Conservation (phyloP, 2,329 filamentous ascomycete species). For the Drechslerella stenobrocha region DNA sequence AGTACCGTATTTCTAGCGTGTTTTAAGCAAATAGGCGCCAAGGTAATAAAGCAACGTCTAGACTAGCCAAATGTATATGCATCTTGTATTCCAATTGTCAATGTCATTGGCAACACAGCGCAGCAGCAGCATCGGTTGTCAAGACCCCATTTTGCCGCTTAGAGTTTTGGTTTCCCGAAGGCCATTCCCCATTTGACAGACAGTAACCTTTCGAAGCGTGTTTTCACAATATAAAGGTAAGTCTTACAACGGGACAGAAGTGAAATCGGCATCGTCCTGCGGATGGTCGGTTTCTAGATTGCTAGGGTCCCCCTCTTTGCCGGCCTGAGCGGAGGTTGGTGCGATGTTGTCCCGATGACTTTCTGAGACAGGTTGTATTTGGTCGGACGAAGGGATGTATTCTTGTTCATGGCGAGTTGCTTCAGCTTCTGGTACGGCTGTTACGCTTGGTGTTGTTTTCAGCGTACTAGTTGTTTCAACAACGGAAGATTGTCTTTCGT, state of each 20-base stretch:
- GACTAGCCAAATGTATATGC: too few relatives aligned
- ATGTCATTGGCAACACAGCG: too few relatives aligned
- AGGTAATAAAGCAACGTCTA: too few relatives aligned
- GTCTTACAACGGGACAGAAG: conserved; percentile 35
- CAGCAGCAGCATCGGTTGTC: too few relatives aligned
- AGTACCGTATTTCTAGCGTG: too few relatives aligned
- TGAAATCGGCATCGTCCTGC: conserved; percentile 42
- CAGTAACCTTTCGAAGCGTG: too few relatives aligned
- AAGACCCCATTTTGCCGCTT: too few relatives aligned
- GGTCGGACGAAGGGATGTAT: not conserved
- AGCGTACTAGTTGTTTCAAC: conserved; percentile 5
- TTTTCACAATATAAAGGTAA: not conserved
- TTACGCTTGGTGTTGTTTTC: not conserved
- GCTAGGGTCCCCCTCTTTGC: not conserved
- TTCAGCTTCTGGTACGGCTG: conserved; percentile 11
- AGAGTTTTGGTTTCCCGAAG: too few relatives aligned
- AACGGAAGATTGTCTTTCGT: conserved; percentile 29
- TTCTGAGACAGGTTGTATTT: conserved; percentile 3
- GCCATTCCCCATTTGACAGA: too few relatives aligned
- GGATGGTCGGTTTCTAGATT: conserved; percentile 12
- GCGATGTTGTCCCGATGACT: not conserved
- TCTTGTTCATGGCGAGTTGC: not conserved
- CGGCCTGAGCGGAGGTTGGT: not conserved
- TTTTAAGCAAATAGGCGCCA: too few relatives aligned
- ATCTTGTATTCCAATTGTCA: too few relatives aligned